phyloP scores from a whole-genome alignment of 768 basidiomycete genomes.

The Boletus coccyginus region DNA sequence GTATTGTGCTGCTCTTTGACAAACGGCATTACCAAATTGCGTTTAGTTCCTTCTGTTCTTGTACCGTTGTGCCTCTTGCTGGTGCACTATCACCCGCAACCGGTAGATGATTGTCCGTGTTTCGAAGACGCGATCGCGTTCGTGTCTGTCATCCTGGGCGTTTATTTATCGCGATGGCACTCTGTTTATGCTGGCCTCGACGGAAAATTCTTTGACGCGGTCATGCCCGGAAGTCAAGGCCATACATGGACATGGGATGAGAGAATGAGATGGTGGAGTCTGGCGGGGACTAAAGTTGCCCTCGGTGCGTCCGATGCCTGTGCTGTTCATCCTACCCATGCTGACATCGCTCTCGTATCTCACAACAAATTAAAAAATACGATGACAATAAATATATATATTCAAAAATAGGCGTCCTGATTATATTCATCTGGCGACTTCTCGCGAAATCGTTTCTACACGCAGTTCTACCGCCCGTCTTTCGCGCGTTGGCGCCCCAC shows the following conservation, averaged over 20 bases:
- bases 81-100: conserved; percentile 90
- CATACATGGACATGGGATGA: conserved; percentile 34
- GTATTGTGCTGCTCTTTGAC: conserved; percentile 16
- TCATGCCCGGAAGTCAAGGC: conserved; percentile 60
- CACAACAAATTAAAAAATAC: neutral
- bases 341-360: neutral
- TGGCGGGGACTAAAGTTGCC: conserved; percentile 40
- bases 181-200: conserved; percentile 42
- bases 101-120: conserved; percentile 95
- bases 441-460: conserved; percentile 77
- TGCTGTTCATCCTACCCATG: neutral
- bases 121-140: conserved; percentile 98
- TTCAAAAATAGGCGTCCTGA: conserved; percentile 55
- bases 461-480: conserved; percentile 75
- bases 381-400: neutral
- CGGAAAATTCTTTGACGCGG: conserved; percentile 27
- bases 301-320: conserved; percentile 33
- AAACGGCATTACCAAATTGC: neutral
- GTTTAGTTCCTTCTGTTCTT: conserved; percentile 54
- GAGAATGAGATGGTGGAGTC: conserved; percentile 33
- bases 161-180: conserved; percentile 66
- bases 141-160: conserved; percentile 80
- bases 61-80: conserved; percentile 65
- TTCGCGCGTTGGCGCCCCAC: conserved; percentile 67
- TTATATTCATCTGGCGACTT: conserved; percentile 87